phyloP scores from a whole-genome alignment of 2,329 filamentous ascomycete species.

The Pestalotiopsis sp. region DNA sequence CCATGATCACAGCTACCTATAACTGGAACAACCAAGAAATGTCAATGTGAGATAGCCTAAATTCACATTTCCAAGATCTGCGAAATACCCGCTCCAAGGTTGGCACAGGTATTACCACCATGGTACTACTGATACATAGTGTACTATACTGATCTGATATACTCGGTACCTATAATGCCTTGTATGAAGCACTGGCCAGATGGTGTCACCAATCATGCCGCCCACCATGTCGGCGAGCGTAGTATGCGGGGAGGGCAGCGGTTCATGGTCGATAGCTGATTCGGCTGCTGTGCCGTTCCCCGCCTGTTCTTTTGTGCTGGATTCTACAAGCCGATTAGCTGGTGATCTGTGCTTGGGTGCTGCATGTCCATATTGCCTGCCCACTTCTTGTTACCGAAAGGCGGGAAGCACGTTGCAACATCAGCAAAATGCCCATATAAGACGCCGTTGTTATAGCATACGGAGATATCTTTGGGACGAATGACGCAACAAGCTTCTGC shows the following conservation, averaged over 20 bases:
- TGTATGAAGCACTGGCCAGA: slow-evolving; percentile 2
- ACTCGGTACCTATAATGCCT: not conserved
- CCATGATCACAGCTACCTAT: not conserved
- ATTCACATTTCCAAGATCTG: slow-evolving; percentile 6
- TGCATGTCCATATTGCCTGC: slow-evolving; percentile 8
- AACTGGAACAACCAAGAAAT: not conserved
- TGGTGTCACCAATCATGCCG: slow-evolving; percentile 6
- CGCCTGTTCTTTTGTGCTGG: slow-evolving; percentile 4
- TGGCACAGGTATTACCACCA: not conserved
- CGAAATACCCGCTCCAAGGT: not conserved
- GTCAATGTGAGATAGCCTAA: slow-evolving; percentile 7
- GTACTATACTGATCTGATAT: not conserved
- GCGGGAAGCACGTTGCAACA: not conserved
- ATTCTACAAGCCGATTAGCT: slow-evolving; percentile 10
- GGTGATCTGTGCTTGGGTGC: slow-evolving; percentile 7
- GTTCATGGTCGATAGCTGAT: slow-evolving; percentile 1
- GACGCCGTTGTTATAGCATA: not conserved
- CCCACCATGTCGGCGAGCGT: not conserved
- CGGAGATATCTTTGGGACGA: not conserved
- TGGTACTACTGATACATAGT: not conserved
- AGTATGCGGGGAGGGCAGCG: not conserved
- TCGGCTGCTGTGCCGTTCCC: slow-evolving; percentile 11
- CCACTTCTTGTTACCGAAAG: not conserved
- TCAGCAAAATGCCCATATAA: not conserved
- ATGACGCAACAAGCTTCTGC: slow-evolving; percentile 3